phyloP scores from a whole-genome alignment of 441 rosid species.

The Populus hybrid region DNA sequence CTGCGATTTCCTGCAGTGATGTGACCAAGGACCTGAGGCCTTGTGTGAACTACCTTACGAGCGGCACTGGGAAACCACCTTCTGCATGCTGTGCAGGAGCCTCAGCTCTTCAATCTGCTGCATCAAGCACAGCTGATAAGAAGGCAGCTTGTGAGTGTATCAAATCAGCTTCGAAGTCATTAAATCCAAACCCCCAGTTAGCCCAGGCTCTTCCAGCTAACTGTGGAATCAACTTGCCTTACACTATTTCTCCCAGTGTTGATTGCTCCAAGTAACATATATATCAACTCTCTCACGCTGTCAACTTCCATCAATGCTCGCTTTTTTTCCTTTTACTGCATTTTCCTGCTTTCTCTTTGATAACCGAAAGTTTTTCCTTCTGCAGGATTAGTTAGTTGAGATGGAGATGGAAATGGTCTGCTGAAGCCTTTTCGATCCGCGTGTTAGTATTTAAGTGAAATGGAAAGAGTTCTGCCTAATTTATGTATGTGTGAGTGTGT shows the following conservation, averaged over 20 bases:
- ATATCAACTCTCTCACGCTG: slow-evolving; percentile 2
- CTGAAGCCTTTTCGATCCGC: background rate
- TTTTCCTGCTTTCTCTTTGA: background rate
- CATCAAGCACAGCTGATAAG: slow-evolving; percentile 52
- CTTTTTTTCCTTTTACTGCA: background rate
- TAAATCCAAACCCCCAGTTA: slow-evolving; percentile 52
- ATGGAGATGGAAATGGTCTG: background rate
- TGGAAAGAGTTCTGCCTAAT: background rate
- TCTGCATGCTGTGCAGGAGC: slow-evolving; percentile 65
- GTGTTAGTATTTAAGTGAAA: background rate
- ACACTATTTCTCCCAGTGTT: slow-evolving; percentile 52
- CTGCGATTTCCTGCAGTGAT: slow-evolving; percentile 60
- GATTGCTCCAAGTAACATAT: slow-evolving; percentile 60
- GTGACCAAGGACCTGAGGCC: slow-evolving; percentile 68
- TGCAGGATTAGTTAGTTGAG: slow-evolving; percentile 24
- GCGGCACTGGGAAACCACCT: slow-evolving; percentile 68
- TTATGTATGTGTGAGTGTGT: background rate
- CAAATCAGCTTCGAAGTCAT: slow-evolving; percentile 51
- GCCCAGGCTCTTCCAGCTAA: slow-evolving; percentile 66
- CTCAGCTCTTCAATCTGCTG: slow-evolving; percentile 43
- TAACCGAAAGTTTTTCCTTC: background rate
- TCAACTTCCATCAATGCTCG: background rate
- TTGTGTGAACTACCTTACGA: slow-evolving; percentile 64
- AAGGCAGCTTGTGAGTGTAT: slow-evolving; percentile 75
- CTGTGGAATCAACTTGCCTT: slow-evolving; percentile 59